phyloP scores from a whole-genome alignment of 345 rosid species.

The Aethionema arabicum region DNA sequence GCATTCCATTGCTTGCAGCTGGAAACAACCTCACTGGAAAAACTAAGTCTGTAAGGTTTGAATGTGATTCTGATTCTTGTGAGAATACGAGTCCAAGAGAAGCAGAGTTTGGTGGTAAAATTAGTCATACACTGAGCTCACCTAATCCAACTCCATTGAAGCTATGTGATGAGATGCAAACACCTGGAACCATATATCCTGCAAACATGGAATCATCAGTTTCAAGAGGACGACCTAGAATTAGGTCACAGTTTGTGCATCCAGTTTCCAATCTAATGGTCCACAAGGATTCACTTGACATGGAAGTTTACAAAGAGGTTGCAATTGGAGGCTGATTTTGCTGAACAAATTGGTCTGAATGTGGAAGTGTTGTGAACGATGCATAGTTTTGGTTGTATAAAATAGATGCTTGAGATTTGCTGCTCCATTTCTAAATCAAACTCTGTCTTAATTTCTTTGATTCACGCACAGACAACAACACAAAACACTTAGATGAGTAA shows the following conservation, averaged over 20 bases:
- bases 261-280: conserved; percentile 48
- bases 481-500: too few relatives aligned
- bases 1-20: conserved; percentile 42
- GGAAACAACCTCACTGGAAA: conserved; percentile 39
- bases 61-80: conserved; percentile 49
- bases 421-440: too few relatives aligned
- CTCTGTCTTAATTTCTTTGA: too few relatives aligned
- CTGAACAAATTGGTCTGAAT: too few relatives aligned
- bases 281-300: conserved; percentile 34
- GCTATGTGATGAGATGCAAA: conserved; percentile 91
- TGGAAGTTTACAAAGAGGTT: conserved; percentile 37
- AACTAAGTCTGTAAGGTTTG: conserved; percentile 73
- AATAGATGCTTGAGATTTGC: too few relatives aligned
- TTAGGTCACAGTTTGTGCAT: conserved; percentile 78
- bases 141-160: conserved; percentile 83
- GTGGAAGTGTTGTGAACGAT: too few relatives aligned
- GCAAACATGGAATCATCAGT: conserved; percentile 45
- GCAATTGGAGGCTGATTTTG: too few relatives aligned
- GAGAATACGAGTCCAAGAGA: conserved; percentile 42
- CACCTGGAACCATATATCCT: conserved; percentile 90
- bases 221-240: conserved; percentile 49
- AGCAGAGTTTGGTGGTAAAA: conserved; percentile 37
- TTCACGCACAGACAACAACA: too few relatives aligned
- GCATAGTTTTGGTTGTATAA: too few relatives aligned
- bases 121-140: conserved; percentile 41